phyloP scores from a whole-genome alignment of 2,329 filamentous ascomycete species.

The Pestalotiopsis sp. region DNA sequence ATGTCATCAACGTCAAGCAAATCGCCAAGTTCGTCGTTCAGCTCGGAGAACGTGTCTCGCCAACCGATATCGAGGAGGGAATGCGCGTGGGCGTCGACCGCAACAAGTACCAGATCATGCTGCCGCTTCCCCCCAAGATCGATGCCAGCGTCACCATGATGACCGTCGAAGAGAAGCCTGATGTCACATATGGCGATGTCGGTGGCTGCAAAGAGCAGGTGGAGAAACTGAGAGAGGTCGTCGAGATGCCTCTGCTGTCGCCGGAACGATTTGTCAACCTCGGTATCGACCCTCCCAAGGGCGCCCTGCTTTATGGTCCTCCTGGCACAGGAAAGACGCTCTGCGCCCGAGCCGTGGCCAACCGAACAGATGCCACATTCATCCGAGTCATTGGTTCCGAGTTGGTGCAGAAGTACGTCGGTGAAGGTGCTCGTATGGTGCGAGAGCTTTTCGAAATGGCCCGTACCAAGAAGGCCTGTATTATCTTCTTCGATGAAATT shows the following conservation, averaged over 20 bases:
- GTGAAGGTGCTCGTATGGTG: constrained; percentile 97
- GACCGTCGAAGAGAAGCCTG: constrained; percentile 99
- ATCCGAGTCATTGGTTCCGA: constrained; percentile 98
- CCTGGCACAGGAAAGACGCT: constrained; percentile 99
- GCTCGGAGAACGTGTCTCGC: constrained; percentile 92
- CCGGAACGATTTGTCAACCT: constrained; percentile 97
- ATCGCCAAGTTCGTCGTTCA: constrained; percentile 99
- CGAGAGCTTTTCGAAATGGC: constrained; percentile 99
- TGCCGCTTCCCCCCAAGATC: constrained; percentile 96
- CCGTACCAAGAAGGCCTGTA: constrained; percentile 98
- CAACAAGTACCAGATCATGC: constrained; percentile 98
- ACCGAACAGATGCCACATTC: constrained; percentile 97
- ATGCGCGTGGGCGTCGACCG: constrained; percentile 98
- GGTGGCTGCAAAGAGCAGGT: constrained; percentile 99
- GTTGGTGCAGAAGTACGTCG: constrained; percentile 97
- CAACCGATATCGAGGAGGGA: constrained; percentile 98
- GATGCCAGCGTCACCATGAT: constrained; percentile 99
- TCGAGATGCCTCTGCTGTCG: constrained; percentile 96
- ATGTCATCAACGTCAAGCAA: constrained; percentile 99
- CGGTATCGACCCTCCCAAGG: constrained; percentile 98
- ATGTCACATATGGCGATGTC: constrained; percentile 98
- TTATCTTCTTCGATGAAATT: constrained; percentile 99
- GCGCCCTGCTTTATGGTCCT: constrained; percentile 92
- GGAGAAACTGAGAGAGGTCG: constrained; percentile 96
- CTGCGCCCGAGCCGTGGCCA: constrained; percentile 94